Conservation (phyloP, 352 stramenopile genomes). For the Pythium chondricola region DNA sequence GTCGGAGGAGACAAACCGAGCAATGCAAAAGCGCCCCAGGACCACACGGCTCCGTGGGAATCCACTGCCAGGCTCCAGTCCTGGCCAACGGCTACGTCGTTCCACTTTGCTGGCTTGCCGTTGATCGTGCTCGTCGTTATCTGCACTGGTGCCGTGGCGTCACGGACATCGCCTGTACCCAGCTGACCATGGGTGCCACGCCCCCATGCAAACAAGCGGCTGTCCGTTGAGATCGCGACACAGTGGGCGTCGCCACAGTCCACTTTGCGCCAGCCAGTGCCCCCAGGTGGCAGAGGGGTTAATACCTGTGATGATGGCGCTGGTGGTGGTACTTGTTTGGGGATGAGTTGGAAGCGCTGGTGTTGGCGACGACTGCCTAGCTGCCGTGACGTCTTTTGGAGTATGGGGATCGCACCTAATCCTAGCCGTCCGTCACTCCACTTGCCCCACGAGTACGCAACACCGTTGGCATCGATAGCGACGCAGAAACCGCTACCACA, state of each 20-base stretch:
- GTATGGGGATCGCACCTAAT: slow-evolving; percentile 50
- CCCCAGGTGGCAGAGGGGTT: not conserved
- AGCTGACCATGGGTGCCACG: slow-evolving; percentile 73
- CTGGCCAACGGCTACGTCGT: slow-evolving; percentile 52
- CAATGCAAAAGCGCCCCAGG: slow-evolving; percentile 78
- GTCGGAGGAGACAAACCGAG: no score
- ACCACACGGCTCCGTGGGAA: slow-evolving; percentile 55
- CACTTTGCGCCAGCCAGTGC: slow-evolving; percentile 28
- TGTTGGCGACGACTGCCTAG: slow-evolving; percentile 41
- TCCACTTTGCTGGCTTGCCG: slow-evolving; percentile 29
- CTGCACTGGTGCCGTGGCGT: slow-evolving; percentile 24
- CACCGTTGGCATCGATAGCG: slow-evolving; percentile 40
- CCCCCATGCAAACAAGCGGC: slow-evolving; percentile 73
- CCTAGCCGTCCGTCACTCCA: slow-evolving; percentile 69
- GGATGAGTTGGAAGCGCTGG: slow-evolving; percentile 51
- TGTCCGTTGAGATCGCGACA: slow-evolving; percentile 42
- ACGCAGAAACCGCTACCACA: slow-evolving; percentile 81
- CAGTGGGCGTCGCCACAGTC: slow-evolving; percentile 78
- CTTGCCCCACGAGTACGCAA: slow-evolving; percentile 78
- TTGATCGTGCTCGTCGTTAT: not conserved
- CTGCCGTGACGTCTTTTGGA: slow-evolving; percentile 30
- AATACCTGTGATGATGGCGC: not conserved
- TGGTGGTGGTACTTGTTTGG: slow-evolving; percentile 9
- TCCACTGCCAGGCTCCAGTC: slow-evolving; percentile 81
- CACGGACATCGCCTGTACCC: slow-evolving; percentile 43